Base-by-base conservation (phyloP, 306 rosid genomes). In the Cicer pinnatifidum region DNA sequence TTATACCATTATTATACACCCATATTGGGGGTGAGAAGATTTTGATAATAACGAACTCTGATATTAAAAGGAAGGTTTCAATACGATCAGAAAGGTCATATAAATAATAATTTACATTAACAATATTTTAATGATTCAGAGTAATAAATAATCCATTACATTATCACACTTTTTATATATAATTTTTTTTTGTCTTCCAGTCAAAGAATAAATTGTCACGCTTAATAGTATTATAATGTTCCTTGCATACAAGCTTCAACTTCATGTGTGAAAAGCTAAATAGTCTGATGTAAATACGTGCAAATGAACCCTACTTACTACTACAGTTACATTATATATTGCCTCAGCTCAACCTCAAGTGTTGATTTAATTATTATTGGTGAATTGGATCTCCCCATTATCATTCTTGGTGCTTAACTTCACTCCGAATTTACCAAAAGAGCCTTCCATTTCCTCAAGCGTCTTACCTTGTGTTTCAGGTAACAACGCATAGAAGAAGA, bases 381-480 rank as follows among this genome's bases (percentile, higher is more conserved):
- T 19, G 6, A 66, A 57, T 57, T 84, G 81, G 45, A 82, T 56
- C 13, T 80, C 79, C 3, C 70, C 83, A 50, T 44, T 69, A 6
- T 8, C 17, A 12, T 71, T 67, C 5, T 41, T 12, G 1, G 11
- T 46, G 0, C 38, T 74, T 2, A 79, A 69, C 62, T 72, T 82
- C 66, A 71, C 51, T 0, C 41, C 0, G 11, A 88, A 88, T 39
- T 87, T 72, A 69, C 98, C 98, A 78, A 93, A 93, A 51, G 91
- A 82, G 6, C 88, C 86, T 54, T 88, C 95, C 82, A 88, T 88
- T 13, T 89, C 90, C 12, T 93, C 98, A 0, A 93, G 92, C 41
- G 91, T 84, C 63, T 84, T 78, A 0, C 97, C 96, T n/a, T 39
- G 91, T 6, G 98, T 93, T 67, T 93, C 98, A 0, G 97, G 98